Evolutionary conservation across 805 yeast species (phyloP), one percentile per base, ranked within the genome.

Genomic region (Wickerhamomyces tratensis): DNA sequence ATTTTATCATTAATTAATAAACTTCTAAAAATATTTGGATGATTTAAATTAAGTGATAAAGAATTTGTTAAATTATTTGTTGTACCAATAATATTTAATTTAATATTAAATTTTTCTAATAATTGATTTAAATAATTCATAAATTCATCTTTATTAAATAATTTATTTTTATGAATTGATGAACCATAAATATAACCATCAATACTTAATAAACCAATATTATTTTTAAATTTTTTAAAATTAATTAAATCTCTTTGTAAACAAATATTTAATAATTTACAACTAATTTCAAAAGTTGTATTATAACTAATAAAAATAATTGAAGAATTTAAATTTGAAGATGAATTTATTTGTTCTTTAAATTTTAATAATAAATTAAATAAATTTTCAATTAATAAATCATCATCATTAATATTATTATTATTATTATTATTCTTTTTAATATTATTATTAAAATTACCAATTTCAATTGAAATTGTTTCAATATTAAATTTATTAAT

Each of bases 1-100:
- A 62, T 58, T 14, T 66, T 64, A 36, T 74, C 68, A 50, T 71
- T 75, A 33, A 77, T 65, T 63, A 75, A 75, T 39, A 76, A 56
- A 10, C 76, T 74, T 43, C 82, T 56, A 45, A 71, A 67, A 30
- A 78, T 75, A 50, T 76, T 75, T 1, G 83, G 81, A 56, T 78
- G 84, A 38, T 51, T 63, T 6, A 72, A 58, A 49, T 76, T 77
- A 1, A 77, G 55, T 0, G 78, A 76, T 33, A 77, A 52, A 14
- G 80, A 76, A 12, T 75, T 70, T 35, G 74, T 64, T 3, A 75
- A 50, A 50, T 74, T 77, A 46, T 72, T 72, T 29, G 74, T 59
- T 4, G 76, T 69, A 0, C 81, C 79, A 33, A 75, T 63, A 30
- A 76, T 56, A 37, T 75, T 69, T 4, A 76, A 35, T 43, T 77